phyloP scores from a whole-genome alignment of 2,329 filamentous ascomycete species.

The Aschersonia sp. region DNA sequence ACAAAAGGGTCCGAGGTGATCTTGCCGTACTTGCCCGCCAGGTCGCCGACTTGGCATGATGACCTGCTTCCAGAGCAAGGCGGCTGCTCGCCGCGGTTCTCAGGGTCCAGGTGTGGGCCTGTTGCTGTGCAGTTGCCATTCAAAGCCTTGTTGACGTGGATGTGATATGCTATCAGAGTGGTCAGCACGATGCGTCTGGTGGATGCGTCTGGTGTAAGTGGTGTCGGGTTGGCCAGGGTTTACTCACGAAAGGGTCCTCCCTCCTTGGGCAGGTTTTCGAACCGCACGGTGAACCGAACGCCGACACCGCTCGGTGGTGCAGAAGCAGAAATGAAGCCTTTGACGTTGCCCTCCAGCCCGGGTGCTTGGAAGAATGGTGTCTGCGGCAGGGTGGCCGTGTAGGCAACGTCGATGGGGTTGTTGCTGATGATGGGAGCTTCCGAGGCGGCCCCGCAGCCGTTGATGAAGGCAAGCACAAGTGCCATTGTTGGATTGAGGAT shows the following conservation, averaged over 20 bases:
- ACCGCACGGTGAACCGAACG: slow-evolving; percentile 37
- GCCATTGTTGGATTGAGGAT: background rate
- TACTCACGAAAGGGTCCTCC: slow-evolving; percentile 47
- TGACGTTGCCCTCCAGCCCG: slow-evolving; percentile 26
- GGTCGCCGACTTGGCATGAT: slow-evolving; percentile 63
- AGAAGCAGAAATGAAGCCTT: slow-evolving; percentile 35
- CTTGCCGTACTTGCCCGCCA: slow-evolving; percentile 58
- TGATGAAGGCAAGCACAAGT: background rate
- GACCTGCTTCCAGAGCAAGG: slow-evolving; percentile 40
- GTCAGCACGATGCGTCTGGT: no score
- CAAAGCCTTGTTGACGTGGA: slow-evolving; percentile 47
- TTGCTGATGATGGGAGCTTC: slow-evolving; percentile 35
- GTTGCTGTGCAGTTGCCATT: slow-evolving; percentile 59
- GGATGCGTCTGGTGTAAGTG: background rate
- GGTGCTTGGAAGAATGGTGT: slow-evolving; percentile 34
- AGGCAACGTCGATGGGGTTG: slow-evolving; percentile 39
- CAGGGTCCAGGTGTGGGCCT: slow-evolving; percentile 57
- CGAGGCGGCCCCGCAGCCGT: slow-evolving; percentile 7
- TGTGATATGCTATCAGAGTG: slow-evolving; percentile 45
- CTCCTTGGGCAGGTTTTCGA: slow-evolving; percentile 42
- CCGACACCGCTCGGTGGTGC: slow-evolving; percentile 35
- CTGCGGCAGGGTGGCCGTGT: slow-evolving; percentile 40
- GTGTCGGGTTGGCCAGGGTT: background rate
- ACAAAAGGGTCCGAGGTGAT: slow-evolving; percentile 37
- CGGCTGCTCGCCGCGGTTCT: slow-evolving; percentile 44